A percentile compares a stretch with the other conserved stretches of the same genome.
These are phyloP conservation scores for Aureobasidium sp. DNA, from an alignment of 2,329 filamentous ascomycete species.

Conservation along the genomic window DNA sequence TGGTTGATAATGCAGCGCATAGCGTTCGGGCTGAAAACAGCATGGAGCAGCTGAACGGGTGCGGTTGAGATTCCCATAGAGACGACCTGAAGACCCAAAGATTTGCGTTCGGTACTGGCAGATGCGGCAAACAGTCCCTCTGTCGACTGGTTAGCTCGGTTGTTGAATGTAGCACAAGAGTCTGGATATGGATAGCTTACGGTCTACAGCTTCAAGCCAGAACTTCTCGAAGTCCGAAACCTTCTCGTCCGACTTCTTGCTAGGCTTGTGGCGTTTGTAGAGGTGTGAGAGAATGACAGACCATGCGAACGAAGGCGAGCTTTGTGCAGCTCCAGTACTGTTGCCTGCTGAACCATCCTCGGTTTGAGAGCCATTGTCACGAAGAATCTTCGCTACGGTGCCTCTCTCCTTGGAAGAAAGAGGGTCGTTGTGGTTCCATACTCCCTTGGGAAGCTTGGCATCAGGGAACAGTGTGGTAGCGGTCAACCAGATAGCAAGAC, in stretches of 20 bases:
- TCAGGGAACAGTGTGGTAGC: constrained; percentile 53
- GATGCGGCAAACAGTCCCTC: constrained; percentile 75
- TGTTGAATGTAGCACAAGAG: not conserved
- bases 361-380: constrained; percentile 55
- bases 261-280: constrained; percentile 22
- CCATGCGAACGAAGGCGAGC: constrained; percentile 84
- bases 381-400: constrained; percentile 66
- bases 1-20: constrained; percentile 78
- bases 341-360: constrained; percentile 25
- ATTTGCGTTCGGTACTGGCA: constrained; percentile 81
- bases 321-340: constrained; percentile 63
- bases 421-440: constrained; percentile 68
- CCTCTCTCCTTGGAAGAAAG: constrained; percentile 59
- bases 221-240: constrained; percentile 57
- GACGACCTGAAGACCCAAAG: constrained; percentile 83
- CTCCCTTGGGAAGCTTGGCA: constrained; percentile 55
- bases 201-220: constrained; percentile 80
- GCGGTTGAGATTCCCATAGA: constrained; percentile 52
- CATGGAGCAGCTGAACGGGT: constrained; percentile 40
- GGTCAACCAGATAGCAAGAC: constrained; percentile 78
- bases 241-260: constrained; percentile 6
- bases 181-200: constrained; percentile 34
- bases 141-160: constrained; percentile 29
- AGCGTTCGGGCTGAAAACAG: constrained; percentile 74
- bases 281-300: constrained; percentile 56